Conservation (phyloP, 2,329 filamentous ascomycete species). For the Spiromastix sp. region DNA sequence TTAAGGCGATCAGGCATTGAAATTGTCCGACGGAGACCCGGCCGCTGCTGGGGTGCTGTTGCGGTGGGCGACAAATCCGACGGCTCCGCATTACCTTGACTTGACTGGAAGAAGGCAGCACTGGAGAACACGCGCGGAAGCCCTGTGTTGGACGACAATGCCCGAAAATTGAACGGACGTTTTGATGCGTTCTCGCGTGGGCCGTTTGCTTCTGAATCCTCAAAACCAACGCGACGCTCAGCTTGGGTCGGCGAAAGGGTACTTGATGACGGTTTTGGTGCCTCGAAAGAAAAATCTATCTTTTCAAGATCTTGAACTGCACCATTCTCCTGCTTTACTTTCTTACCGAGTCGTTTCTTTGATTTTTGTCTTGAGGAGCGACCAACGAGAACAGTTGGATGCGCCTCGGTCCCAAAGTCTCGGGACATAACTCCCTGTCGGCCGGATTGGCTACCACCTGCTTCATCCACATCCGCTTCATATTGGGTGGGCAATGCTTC, state of each 20-base stretch:
- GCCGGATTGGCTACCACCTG: constrained; percentile 18
- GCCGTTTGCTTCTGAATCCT: constrained; percentile 27
- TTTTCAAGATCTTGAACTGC: neutral
- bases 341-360: constrained; percentile 37
- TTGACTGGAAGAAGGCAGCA: constrained; percentile 51
- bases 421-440: constrained; percentile 23
- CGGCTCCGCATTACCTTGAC: constrained; percentile 9
- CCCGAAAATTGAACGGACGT: constrained; percentile 48
- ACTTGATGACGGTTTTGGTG: too few relatives aligned
- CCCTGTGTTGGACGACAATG: constrained; percentile 51
- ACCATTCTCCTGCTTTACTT: constrained; percentile 16
- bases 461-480: constrained; percentile 44
- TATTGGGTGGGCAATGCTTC: constrained; percentile 35
- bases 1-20: constrained; percentile 62
- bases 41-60: constrained; percentile 36
- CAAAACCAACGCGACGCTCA: constrained; percentile 50
- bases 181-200: constrained; percentile 23
- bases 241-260: too few relatives aligned
- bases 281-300: too few relatives aligned
- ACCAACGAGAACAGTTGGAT: neutral
- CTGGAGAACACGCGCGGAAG: constrained; percentile 59
- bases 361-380: constrained; percentile 24
- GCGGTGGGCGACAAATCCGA: constrained; percentile 9
- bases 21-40: constrained; percentile 59
- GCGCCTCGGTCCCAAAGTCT: constrained; percentile 37